Conservation (phyloP, 1,284 basidiomycete species). For the Apiotrichum sp. region DNA sequence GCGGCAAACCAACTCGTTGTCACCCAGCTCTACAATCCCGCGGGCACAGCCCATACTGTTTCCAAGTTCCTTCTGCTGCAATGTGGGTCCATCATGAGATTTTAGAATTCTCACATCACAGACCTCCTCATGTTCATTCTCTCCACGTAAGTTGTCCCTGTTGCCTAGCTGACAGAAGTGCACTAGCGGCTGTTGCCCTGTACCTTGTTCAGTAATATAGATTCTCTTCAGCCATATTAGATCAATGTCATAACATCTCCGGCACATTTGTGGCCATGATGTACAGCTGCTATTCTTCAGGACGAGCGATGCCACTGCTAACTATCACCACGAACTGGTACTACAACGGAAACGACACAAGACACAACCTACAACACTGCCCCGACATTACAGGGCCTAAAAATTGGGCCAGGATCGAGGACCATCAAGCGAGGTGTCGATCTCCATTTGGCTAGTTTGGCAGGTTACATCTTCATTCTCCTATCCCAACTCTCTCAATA, state of each 20-base stretch:
- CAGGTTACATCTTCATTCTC: too few species aligned
- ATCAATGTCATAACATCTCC: too few species aligned
- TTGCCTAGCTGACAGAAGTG: constrained; percentile 6
- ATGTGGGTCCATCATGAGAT: constrained; percentile 25
- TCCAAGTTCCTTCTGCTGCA: constrained; percentile 42
- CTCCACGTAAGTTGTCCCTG: constrained; percentile 29
- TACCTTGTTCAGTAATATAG: constrained; percentile 17
- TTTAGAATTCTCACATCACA: constrained; percentile 3
- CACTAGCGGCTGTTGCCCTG: constrained; percentile 30
- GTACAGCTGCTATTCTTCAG: too few species aligned
- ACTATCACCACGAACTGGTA: neutral
- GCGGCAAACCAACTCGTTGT: constrained; percentile 45
- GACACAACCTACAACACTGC: neutral
- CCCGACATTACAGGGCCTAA: neutral
- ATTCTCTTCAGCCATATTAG: too few species aligned
- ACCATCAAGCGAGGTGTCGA: constrained; percentile 16
- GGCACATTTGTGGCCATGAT: too few species aligned
- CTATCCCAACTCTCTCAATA: too few species aligned
- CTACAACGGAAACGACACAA: neutral
- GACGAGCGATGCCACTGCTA: too few species aligned
- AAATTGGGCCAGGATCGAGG: constrained; percentile 8
- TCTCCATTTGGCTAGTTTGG: constrained; percentile 30
- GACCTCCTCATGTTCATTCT: constrained; percentile 38
- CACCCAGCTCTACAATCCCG: constrained; percentile 46
- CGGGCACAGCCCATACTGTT: constrained; percentile 42